Conservation (phyloP, 2,329 filamentous ascomycete genomes). For the Trichoderma semiorbis region DNA sequence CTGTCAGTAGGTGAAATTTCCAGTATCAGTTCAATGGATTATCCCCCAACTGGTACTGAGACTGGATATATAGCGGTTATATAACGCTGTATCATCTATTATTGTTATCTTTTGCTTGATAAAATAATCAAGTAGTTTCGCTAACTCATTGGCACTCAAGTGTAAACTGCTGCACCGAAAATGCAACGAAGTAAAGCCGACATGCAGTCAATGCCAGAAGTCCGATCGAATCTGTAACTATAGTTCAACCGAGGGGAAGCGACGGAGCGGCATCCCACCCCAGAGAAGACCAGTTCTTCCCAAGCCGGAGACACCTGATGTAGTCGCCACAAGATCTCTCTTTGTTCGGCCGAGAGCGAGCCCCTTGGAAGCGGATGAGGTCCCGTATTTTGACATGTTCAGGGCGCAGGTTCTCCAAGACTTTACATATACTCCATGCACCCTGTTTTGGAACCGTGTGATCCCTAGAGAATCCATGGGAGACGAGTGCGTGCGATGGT, state of each 20-base stretch:
- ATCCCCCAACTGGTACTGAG: not conserved
- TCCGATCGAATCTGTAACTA: not conserved
- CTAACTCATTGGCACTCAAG: not conserved
- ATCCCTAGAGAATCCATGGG: not conserved
- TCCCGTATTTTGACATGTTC: not conserved
- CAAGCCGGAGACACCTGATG: not conserved
- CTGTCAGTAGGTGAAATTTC: not conserved
- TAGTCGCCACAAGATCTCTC: not conserved
- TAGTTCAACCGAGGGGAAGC: not conserved
- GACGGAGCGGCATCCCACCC: not conserved
- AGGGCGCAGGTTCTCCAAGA: not conserved
- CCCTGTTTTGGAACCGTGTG: not conserved
- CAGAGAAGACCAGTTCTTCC: not conserved
- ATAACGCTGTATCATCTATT: not conserved
- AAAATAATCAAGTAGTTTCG: not conserved
- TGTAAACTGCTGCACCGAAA: not conserved
- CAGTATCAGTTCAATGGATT: not conserved
- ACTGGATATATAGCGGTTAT: not conserved
- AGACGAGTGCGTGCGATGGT: slow-evolving; percentile 1
- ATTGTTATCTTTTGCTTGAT: not conserved
- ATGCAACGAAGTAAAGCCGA: not conserved
- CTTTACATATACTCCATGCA: not conserved
- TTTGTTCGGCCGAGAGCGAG: not conserved
- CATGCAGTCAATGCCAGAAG: not conserved
- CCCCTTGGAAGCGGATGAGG: not conserved